Evolutionary conservation across 495 filamentous ascomycete genomes (phyloP).

Genomic region (Aspergillus affinis): DNA sequence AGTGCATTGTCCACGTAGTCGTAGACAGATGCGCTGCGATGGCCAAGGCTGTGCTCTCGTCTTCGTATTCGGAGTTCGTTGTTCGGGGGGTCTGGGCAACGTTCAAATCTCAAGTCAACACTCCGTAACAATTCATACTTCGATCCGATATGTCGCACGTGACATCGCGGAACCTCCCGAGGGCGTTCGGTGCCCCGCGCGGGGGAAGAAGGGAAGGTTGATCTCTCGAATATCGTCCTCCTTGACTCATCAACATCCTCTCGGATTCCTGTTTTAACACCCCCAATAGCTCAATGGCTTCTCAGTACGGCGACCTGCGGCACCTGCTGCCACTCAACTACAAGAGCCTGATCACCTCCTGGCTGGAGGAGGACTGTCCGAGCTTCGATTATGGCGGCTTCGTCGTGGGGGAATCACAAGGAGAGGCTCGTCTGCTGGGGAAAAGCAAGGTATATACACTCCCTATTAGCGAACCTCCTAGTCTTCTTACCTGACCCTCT

Average conservation of each 20-base stretch:
- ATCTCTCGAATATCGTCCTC: background rate
- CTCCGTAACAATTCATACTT: too few relatives aligned
- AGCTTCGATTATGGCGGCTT: slow-evolving; percentile 97
- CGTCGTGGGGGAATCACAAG: slow-evolving; percentile 78
- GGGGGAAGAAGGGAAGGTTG: background rate
- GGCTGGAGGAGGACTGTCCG: slow-evolving; percentile 94
- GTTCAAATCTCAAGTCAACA: background rate
- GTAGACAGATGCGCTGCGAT: background rate
- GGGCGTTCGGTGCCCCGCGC: background rate
- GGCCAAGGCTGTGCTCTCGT: slow-evolving; percentile 1
- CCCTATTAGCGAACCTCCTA: too few relatives aligned
- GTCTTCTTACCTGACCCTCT: background rate
- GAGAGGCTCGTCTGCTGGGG: slow-evolving; percentile 81
- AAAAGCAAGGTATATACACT: slow-evolving; percentile 62
- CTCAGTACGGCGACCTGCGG: slow-evolving; percentile 70
- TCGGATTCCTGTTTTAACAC: background rate
- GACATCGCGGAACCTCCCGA: background rate
- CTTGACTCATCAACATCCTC: background rate
- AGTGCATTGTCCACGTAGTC: background rate
- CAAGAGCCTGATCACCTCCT: slow-evolving; percentile 74
- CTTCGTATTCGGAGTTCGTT: background rate
- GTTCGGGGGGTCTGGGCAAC: background rate
- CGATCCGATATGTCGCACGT: background rate
- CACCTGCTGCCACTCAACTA: slow-evolving; percentile 83
- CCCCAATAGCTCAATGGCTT: slow-evolving; percentile 42